These are phyloP conservation scores for Nicotiana sylvestris DNA, from an alignment of 257 asterid species.

Conservation along the genomic window DNA sequence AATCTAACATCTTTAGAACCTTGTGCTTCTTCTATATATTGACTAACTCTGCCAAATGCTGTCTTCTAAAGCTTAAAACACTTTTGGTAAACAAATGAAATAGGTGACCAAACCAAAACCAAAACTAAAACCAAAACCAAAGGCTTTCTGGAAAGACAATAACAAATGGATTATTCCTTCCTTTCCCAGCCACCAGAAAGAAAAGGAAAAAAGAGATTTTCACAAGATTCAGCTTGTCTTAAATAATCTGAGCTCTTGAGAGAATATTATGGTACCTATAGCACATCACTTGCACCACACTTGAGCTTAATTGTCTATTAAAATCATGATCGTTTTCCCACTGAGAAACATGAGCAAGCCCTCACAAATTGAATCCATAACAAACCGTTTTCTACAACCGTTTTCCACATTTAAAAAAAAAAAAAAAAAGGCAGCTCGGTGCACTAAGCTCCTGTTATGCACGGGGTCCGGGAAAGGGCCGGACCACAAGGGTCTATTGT, in stretches of 20 bases:
- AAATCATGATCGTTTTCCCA: background rate
- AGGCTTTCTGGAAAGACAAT: background rate
- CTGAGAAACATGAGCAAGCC: slow-evolving; percentile 1
- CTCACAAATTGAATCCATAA: background rate
- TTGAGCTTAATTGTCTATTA: background rate
- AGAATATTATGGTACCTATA: background rate
- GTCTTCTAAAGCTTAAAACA: background rate
- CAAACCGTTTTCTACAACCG: background rate
- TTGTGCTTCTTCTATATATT: background rate
- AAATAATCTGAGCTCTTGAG: background rate
- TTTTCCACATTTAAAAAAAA: no score
- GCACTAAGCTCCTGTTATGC: no score
- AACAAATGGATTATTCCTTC: background rate
- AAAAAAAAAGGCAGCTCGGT: no score
- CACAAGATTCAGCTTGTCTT: background rate
- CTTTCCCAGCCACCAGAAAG: background rate
- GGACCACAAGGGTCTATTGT: no score
- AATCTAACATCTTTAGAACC: background rate
- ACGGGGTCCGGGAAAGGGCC: no score
- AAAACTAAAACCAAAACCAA: no score
- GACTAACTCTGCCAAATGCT: background rate
- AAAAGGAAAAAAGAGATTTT: background rate
- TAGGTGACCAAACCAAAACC: background rate
- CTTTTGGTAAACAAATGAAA: background rate
- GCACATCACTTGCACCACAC: background rate